Base-by-base conservation (phyloP, 768 basidiomycete species). In the Kwoniella sp. region DNA sequence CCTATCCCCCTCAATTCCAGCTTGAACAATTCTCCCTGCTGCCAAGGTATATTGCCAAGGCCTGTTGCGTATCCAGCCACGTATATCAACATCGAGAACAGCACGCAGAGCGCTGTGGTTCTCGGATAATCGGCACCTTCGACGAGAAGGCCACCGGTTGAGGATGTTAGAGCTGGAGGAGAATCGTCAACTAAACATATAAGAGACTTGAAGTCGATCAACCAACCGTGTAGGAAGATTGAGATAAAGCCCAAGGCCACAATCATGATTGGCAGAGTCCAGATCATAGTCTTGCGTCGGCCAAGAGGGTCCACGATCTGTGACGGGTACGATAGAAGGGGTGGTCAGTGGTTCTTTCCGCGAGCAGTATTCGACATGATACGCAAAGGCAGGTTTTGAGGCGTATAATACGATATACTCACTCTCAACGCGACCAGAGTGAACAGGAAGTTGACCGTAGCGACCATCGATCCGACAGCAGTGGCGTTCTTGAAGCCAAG, bases 401-500 rank as follows among this genome's bases (percentile, higher is more conserved):
- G n/a, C n/a, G n/a, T n/a, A n/a, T n/a, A n/a, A n/a, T n/a, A n/a
- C n/a, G n/a, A 8, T 26, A 44, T 33, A 44, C 71, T 47, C 36
- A 72, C 71, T 26, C 52, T 60, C 17, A 91, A 83, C 0, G 90
- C 89, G 51, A 91, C 80, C 59, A 90, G 82, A 0, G 90, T 90
- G 80, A 89, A 90, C 51, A 89, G 69, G 76, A 90, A 90, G 79
- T 90, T 90, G 26, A 89, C 90, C 7, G 87, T 87, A 0, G 89
- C 88, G 29, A 91, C 83, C 70, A 90, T 88, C 29, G 90, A 84
- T 0, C 90, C 89, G 27, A 90, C 88, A 0, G 89, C 89, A 2
- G 89, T 90, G 0, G 90, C 88, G 72, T 92, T 88, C 73, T 88
- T 82, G 80, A 91, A 91, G 0, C 90, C 90, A 53, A 91, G 88